Base-by-base conservation (phyloP, 2,329 filamentous ascomycete species). In the Venturia asperata region DNA sequence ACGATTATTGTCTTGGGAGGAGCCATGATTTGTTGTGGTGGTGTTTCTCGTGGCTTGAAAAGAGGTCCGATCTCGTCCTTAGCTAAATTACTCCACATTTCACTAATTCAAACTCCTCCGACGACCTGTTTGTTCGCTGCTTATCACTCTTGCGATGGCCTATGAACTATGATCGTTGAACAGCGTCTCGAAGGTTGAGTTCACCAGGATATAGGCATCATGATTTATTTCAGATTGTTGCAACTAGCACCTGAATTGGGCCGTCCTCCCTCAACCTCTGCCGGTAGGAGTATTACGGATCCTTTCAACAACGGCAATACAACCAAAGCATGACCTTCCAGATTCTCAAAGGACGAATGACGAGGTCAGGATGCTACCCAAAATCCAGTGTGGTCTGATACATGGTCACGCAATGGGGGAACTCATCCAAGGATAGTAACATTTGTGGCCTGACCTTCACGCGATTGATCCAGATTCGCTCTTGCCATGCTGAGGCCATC, bases 1-100 rank as follows among this genome's bases (percentile, higher is more conserved):
- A 84, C 69, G 30, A 83, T 77, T 34, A 84, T 76, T 2, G 80
- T 78, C 70, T 80, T 81, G 49, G 30, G 7, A 10, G 43, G 27
- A 55, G 63, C 27, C 63, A 64, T 64, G 24, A 21, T 39, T 21
- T 61, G 42, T 27, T 19, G 42, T 45, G 24, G 37, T 27, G 39
- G 27, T 61, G 60, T 43, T 45, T 42, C 11, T 27, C 6, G 52
- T 58, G 30, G 27, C 30, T 39, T 37, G 27, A 19, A 11, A 6
- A 37, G 30, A 37, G 37, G 7, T 58, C 52, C 52, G 52, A 39
- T n/a, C 5, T 58, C 30, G 52, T 37, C 7, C 15, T 58, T 27
- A 34, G 10, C 24, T 24, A 17, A 34, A 4, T 34, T 30, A 10
- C 24, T 55, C 49, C 49, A 55, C 49, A 15, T 10, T 55, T 34